phyloP scores from a whole-genome alignment of 371 early-diverging fungal genomes.

The Blakeslea trispora region DNA sequence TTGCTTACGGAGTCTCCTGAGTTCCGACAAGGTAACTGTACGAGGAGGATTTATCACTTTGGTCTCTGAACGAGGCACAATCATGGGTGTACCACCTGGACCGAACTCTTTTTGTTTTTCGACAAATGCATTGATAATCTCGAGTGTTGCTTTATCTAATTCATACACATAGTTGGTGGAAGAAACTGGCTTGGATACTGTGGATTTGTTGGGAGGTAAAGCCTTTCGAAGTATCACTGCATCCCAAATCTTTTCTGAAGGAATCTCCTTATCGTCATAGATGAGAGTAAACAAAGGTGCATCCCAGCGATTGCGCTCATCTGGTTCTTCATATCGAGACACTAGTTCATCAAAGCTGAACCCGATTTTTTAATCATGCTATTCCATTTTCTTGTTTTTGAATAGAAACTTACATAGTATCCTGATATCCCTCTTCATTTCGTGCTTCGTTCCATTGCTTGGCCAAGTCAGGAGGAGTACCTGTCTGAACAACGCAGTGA shows the following conservation, averaged over 20 bases:
- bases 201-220: conserved; percentile 83
- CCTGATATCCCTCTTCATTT: conserved; percentile 54
- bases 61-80: conserved; percentile 59
- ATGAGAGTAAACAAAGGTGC: conserved; percentile 88
- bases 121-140: conserved; percentile 77
- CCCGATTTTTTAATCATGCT: background rate
- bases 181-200: conserved; percentile 83
- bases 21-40: conserved; percentile 75
- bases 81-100: conserved; percentile 61
- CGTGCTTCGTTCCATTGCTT: conserved; percentile 65
- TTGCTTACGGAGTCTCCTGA: conserved; percentile 81
- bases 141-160: conserved; percentile 80
- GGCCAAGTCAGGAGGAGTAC: conserved; percentile 63
- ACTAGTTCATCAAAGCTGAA: conserved; percentile 81
- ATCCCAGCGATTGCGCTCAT: conserved; percentile 91
- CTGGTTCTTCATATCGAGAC: conserved; percentile 95
- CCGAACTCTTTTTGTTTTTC: conserved; percentile 76
- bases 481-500: conserved; percentile 86
- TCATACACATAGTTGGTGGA: conserved; percentile 91
- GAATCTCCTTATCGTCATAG: conserved; percentile 66
- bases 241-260: conserved; percentile 73
- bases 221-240: conserved; percentile 77
- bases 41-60: conserved; percentile 73
- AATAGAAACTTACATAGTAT: conserved; percentile 39
- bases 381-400: too few species aligned